These are phyloP conservation scores for Alternaria ventricosa DNA, from an alignment of 2,329 filamentous ascomycete species.

Conservation along the genomic window DNA sequence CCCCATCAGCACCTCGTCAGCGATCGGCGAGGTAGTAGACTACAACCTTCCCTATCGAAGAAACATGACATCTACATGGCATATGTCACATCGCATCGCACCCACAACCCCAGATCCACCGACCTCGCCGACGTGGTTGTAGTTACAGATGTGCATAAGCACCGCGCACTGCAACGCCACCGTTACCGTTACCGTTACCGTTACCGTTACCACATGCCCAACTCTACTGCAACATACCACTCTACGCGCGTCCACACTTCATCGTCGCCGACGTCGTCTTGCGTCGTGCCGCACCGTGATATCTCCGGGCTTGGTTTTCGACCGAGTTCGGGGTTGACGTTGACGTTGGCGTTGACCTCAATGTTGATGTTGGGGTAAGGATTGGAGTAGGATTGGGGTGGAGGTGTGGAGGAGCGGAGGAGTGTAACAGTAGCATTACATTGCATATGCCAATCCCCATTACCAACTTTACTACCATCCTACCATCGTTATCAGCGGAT, in stretches of 20 bases:
- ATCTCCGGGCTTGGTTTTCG: not conserved
- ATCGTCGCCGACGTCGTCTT: not conserved
- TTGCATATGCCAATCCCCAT: not conserved
- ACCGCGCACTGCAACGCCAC: not conserved
- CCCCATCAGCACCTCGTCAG: not conserved
- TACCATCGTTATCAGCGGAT: not conserved
- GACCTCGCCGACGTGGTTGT: not conserved
- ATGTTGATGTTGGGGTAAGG: not conserved
- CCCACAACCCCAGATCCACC: not conserved
- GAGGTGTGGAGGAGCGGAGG: not conserved
- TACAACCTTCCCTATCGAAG: not conserved
- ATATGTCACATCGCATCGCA: not conserved
- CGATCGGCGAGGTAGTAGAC: not conserved
- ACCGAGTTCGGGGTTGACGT: not conserved
- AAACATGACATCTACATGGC: not conserved
- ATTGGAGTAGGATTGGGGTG: not conserved
- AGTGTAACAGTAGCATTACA: slow-evolving; percentile 2
- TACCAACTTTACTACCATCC: not conserved
- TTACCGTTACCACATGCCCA: too few species aligned
- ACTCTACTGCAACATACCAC: not conserved
- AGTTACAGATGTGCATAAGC: not conserved
- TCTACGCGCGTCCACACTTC: not conserved
- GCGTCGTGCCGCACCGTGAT: not conserved
- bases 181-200: not conserved
- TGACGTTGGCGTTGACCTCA: not conserved